phyloP scores from a whole-genome alignment of 768 basidiomycete species.

The Collybia mongolica region DNA sequence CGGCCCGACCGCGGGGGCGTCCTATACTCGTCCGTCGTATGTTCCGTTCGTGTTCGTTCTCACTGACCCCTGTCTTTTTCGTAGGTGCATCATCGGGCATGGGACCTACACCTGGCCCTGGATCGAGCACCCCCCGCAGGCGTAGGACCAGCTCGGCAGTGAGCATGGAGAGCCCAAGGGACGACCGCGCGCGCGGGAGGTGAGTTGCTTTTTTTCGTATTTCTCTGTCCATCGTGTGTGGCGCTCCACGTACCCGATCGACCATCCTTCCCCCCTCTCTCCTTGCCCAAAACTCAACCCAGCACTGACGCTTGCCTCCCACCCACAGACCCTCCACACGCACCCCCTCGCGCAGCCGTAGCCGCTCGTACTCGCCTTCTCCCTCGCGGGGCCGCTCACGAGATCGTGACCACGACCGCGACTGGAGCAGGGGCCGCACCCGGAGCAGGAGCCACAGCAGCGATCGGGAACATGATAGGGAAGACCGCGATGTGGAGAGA shows the following conservation, averaged over 20 bases:
- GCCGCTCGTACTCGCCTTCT: not conserved
- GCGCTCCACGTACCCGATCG: too few species aligned
- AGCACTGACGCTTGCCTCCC: conserved; percentile 3
- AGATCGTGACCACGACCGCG: conserved; percentile 8
- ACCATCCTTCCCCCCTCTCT: too few species aligned
- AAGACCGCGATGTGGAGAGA: conserved; percentile 1
- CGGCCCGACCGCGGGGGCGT: too few species aligned
- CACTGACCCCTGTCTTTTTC: too few species aligned
- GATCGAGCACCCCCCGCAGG: not conserved
- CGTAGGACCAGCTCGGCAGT: not conserved
- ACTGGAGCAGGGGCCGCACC: conserved; percentile 7
- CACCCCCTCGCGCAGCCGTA: not conserved
- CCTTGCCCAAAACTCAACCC: too few species aligned
- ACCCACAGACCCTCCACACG: conserved; percentile 4
- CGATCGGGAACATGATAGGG: conserved; percentile 1
- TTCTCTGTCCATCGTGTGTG: not conserved
- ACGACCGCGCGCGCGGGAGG: conserved; percentile 1
- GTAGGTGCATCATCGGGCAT: too few species aligned
- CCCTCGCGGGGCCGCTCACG: not conserved
- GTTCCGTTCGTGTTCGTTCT: too few species aligned
- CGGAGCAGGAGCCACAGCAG: not conserved
- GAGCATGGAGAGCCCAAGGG: conserved; percentile 3
- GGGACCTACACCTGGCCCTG: not conserved
- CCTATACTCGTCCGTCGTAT: too few species aligned
- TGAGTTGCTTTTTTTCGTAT: not conserved